A percentile compares a stretch with the other conserved stretches of the same genome.
Conservation (phyloP, 2,329 filamentous ascomycete genomes). For the Biscogniauxia sp. region DNA sequence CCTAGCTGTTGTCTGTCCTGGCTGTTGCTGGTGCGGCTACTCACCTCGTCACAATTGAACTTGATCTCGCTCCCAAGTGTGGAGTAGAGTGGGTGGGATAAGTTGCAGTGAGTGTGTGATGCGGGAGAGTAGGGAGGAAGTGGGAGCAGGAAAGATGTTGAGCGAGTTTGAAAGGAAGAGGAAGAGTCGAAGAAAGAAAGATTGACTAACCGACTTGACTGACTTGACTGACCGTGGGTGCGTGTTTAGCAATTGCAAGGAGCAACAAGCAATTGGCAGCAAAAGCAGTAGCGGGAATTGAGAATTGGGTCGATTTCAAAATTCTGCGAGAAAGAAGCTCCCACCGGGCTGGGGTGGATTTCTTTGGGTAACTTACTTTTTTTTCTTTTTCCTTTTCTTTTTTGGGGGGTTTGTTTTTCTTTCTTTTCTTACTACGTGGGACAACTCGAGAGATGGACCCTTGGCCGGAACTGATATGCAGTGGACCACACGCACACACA, state of each 20-base stretch:
- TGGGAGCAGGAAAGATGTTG: conserved; percentile 2
- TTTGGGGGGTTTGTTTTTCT: too few species aligned
- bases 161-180: too few species aligned
- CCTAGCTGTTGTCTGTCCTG: too few species aligned
- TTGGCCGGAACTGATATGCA: conserved; percentile 4
- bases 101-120: conserved; percentile 1
- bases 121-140: conserved; percentile 13
- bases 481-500: background rate
- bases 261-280: too few species aligned
- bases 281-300: too few species aligned
- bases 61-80: conserved; percentile 21
- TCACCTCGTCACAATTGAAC: conserved; percentile 19
- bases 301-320: too few species aligned
- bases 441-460: conserved; percentile 7
- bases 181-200: too few species aligned
- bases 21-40: background rate
- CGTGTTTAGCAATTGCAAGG: too few species aligned
- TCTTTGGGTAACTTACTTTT: background rate
- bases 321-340: background rate
- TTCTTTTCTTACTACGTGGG: conserved; percentile 8
- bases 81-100: conserved; percentile 17
- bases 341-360: background rate
- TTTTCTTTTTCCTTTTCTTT: conserved; percentile 5
- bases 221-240: too few species aligned
- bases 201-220: too few species aligned